Percentiles rank a stretch among this genome's conserved stretches.
Evolutionary conservation across 345 rosid species (phyloP).

Genomic region (Ricinus communis): DNA sequence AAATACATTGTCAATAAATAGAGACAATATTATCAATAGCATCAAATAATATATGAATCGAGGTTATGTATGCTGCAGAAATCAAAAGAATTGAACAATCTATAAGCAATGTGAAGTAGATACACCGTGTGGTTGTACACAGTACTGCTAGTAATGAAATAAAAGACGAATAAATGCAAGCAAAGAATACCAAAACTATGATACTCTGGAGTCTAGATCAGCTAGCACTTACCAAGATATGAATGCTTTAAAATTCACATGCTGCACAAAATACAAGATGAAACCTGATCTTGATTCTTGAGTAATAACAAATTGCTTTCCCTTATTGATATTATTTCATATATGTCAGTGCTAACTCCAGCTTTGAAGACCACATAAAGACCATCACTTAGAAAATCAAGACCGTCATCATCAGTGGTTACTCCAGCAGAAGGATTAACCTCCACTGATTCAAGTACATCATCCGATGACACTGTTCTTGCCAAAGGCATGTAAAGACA

Average conservation of each 20-base stretch:
- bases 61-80: neutral
- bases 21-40: neutral
- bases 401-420: constrained; percentile 53
- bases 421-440: constrained; percentile 38
- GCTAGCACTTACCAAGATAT: neutral
- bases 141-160: neutral
- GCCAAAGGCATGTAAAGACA: constrained; percentile 20
- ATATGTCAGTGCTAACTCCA: constrained; percentile 32
- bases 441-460: constrained; percentile 42
- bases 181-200: constrained; percentile 14
- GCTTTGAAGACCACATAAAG: constrained; percentile 18
- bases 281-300: constrained; percentile 4
- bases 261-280: constrained; percentile 24
- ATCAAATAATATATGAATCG: neutral
- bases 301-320: constrained; percentile 15
- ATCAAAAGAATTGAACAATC: neutral
- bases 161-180: constrained; percentile 6
- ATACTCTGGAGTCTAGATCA: neutral
- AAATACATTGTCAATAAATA: neutral
- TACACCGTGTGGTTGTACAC: no score
- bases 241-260: constrained; percentile 7
- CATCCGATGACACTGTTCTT: constrained; percentile 41
- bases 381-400: constrained; percentile 57
- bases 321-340: constrained; percentile 9
- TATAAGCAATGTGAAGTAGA: neutral